Percentiles rank a stretch among this genome's conserved stretches.
phyloP scores from a whole-genome alignment of 441 rosid species.

The Jatropha multifida region DNA sequence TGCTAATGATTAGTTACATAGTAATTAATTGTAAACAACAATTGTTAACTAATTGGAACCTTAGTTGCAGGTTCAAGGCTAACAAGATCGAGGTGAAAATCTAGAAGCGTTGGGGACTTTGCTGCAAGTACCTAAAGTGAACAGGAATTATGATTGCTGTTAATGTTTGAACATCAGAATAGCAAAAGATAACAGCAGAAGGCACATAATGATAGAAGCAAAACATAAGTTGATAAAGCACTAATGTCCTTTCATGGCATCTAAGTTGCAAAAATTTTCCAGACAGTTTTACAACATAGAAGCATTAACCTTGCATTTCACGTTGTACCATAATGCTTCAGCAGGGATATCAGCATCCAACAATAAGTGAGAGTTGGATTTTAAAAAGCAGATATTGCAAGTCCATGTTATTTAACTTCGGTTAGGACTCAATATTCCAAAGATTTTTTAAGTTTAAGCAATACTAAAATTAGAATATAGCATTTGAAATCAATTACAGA shows the following conservation, averaged over 20 bases:
- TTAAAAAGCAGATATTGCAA: background rate
- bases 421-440: background rate
- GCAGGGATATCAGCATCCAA: background rate
- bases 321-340: background rate
- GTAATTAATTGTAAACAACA: background rate
- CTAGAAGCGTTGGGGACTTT: constrained; percentile 67
- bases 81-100: constrained; percentile 77
- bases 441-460: no score
- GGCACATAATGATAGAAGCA: background rate
- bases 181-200: constrained; percentile 1
- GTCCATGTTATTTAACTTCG: background rate
- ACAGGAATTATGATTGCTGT: constrained; percentile 8
- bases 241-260: background rate
- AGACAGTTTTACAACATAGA: background rate
- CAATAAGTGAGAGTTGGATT: background rate
- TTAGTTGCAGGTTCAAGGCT: constrained; percentile 86
- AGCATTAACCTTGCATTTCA: background rate
- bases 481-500: background rate
- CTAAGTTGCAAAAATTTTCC: background rate
- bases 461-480: background rate
- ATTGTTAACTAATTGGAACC: constrained; percentile 43
- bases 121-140: constrained; percentile 70
- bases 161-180: background rate
- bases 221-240: background rate
- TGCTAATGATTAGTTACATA: no score